phyloP scores from a whole-genome alignment of 129 eudicot genomes.

The Flaveria trinervia region DNA sequence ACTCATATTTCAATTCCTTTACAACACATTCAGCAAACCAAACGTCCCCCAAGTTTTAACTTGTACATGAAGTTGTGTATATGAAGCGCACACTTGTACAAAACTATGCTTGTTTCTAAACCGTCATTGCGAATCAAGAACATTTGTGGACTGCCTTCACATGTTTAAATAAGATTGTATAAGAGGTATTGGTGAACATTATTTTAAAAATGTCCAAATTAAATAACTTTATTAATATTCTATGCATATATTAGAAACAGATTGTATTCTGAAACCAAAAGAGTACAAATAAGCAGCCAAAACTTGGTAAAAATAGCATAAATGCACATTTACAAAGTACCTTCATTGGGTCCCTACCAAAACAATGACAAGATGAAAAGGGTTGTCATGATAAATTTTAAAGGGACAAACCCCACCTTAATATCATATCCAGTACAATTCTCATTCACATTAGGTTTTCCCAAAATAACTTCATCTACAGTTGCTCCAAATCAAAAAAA shows the following conservation, averaged over 20 bases:
- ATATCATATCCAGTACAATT: slow-evolving; percentile 19
- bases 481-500: background rate
- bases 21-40: too few relatives aligned
- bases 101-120: too few relatives aligned
- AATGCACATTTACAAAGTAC: slow-evolving; percentile 32
- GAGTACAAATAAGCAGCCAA: slow-evolving; percentile 30
- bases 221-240: background rate
- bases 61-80: too few relatives aligned
- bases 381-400: slow-evolving; percentile 30
- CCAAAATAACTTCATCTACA: background rate
- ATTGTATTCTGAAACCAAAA: background rate
- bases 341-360: slow-evolving; percentile 37
- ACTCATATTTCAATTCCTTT: too few relatives aligned
- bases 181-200: too few relatives aligned
- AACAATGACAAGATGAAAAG: slow-evolving; percentile 34
- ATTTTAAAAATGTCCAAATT: too few relatives aligned
- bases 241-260: background rate
- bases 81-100: too few relatives aligned
- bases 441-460: slow-evolving; percentile 19
- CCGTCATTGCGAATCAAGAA: too few relatives aligned
- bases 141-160: too few relatives aligned
- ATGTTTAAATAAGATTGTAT: too few relatives aligned
- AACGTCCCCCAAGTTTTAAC: too few relatives aligned
- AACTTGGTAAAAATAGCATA: slow-evolving; percentile 39
- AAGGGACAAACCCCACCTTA: background rate